Evolutionary conservation across 345 rosid genomes (phyloP).

Genomic region (Gossypium australe): DNA sequence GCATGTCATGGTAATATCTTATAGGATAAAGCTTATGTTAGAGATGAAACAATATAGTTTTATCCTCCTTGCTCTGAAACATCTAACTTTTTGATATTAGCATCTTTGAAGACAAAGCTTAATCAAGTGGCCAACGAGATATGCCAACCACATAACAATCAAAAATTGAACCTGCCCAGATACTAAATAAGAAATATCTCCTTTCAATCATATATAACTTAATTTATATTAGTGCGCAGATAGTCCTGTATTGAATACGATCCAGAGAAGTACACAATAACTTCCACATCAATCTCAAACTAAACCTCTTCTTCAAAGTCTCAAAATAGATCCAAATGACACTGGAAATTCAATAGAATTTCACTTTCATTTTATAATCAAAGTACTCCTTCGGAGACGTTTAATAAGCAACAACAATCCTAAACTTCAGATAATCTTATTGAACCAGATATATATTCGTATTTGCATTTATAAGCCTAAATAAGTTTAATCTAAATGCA

Average conservation of each 20-base stretch:
- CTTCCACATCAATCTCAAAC: background rate
- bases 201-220: background rate
- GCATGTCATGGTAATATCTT: background rate
- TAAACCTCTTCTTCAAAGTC: background rate
- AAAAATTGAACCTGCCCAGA: background rate
- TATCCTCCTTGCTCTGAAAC: background rate
- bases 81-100: background rate
- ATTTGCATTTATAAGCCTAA: background rate
- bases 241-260: background rate
- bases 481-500: background rate
- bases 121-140: background rate
- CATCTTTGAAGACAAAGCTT: background rate
- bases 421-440: background rate
- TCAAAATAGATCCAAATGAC: background rate
- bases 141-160: background rate
- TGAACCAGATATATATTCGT: background rate
- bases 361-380: background rate
- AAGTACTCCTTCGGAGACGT: background rate
- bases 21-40: background rate
- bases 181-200: background rate
- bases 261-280: background rate
- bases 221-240: background rate
- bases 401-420: background rate
- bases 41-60: background rate
- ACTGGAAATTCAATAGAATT: background rate